phyloP scores from a whole-genome alignment of 148 eudicot species.

The Amaranthus palmeri region DNA sequence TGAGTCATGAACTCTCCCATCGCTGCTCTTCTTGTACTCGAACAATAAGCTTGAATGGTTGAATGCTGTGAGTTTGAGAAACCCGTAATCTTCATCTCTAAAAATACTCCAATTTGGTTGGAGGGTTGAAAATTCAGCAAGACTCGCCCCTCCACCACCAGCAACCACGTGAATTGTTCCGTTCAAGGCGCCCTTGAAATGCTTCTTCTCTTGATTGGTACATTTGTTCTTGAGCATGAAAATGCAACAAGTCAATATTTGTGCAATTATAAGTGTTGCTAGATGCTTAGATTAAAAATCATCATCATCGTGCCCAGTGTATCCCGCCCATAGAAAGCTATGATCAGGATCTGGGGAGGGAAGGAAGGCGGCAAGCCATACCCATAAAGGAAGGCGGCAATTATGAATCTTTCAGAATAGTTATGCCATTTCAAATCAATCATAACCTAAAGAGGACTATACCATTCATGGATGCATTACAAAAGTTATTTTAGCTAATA shows the following conservation, averaged over 20 bases:
- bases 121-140: constrained; percentile 42
- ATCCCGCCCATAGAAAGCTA: too few relatives aligned
- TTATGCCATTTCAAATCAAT: too few relatives aligned
- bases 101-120: constrained; percentile 69
- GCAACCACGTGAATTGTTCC: constrained; percentile 88
- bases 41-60: constrained; percentile 69
- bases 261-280: background rate
- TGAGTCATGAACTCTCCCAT: constrained; percentile 75
- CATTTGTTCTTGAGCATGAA: constrained; percentile 55
- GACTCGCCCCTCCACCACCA: constrained; percentile 85
- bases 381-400: too few relatives aligned
- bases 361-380: too few relatives aligned
- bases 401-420: too few relatives aligned
- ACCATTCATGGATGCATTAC: background rate
- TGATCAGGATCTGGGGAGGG: too few relatives aligned
- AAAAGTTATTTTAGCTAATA: background rate
- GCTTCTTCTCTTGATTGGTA: constrained; percentile 55
- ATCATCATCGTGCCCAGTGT: background rate
- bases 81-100: constrained; percentile 77
- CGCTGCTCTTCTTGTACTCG: constrained; percentile 85
- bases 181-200: constrained; percentile 55
- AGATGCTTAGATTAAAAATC: background rate
- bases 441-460: too few relatives aligned
- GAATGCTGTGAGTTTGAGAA: constrained; percentile 71
- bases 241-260: background rate